Percentiles rank a stretch among this genome's conserved stretches.
phyloP scores from a whole-genome alignment of 2,329 filamentous ascomycete species.

The Trichoderma sp. region DNA sequence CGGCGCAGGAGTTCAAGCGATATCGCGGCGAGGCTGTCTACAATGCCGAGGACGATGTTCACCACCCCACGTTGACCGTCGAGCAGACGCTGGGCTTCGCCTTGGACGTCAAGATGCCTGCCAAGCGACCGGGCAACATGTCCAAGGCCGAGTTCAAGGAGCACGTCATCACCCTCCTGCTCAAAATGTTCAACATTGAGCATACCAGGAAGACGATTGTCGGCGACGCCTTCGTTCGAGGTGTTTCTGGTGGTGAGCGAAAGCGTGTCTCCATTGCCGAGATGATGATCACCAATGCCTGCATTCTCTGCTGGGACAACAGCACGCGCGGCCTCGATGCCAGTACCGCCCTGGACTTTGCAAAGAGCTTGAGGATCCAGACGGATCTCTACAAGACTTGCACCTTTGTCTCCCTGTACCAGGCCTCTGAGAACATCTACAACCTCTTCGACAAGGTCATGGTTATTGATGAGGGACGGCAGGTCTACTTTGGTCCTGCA shows the following conservation, averaged over 20 bases:
- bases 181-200: constrained; percentile 94
- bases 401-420: constrained; percentile 84
- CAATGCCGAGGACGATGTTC: constrained; percentile 77
- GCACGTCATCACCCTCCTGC: constrained; percentile 70
- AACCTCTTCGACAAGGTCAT: constrained; percentile 81
- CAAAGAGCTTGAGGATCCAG: constrained; percentile 72
- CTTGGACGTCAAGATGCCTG: constrained; percentile 80
- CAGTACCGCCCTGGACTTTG: constrained; percentile 67
- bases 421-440: constrained; percentile 82
- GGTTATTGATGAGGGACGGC: constrained; percentile 73
- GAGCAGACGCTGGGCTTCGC: constrained; percentile 86
- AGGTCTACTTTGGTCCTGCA: constrained; percentile 74
- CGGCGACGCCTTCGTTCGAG: constrained; percentile 78
- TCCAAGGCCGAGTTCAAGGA: constrained; percentile 75
- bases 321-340: constrained; percentile 69
- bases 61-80: constrained; percentile 83
- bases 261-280: constrained; percentile 83
- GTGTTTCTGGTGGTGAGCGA: constrained; percentile 76
- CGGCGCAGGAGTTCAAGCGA: constrained; percentile 68
- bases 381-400: constrained; percentile 83
- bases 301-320: constrained; percentile 76
- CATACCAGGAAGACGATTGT: constrained; percentile 85
- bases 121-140: constrained; percentile 74
- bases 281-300: constrained; percentile 75
- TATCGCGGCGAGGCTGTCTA: constrained; percentile 85